Evolutionary conservation across 768 basidiomycete genomes (phyloP).

Genomic region (Amyloporia xantha): DNA sequence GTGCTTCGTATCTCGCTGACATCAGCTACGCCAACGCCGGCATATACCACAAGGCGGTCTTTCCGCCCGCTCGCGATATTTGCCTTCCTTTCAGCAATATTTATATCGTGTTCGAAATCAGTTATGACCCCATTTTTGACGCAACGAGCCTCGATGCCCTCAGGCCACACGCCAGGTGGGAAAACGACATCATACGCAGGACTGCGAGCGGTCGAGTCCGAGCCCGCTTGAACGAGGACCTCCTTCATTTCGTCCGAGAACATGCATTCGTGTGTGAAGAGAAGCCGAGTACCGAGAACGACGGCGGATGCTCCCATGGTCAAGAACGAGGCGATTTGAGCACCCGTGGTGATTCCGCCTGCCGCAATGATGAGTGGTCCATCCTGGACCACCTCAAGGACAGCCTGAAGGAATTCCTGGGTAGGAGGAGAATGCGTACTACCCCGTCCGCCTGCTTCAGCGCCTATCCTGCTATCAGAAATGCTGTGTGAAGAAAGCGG

Average conservation of each 20-base stretch:
- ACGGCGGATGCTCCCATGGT: slow-evolving; percentile 62
- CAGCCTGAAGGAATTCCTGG: slow-evolving; percentile 49
- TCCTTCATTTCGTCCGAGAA: slow-evolving; percentile 29
- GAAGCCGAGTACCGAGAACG: slow-evolving; percentile 70
- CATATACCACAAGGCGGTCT: neutral
- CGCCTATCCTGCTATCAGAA: slow-evolving; percentile 37
- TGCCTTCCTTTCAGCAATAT: neutral
- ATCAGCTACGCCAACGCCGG: neutral
- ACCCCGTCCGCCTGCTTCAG: slow-evolving; percentile 80
- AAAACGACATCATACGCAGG: slow-evolving; percentile 28
- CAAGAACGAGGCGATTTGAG: slow-evolving; percentile 59
- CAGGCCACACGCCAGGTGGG: slow-evolving; percentile 27
- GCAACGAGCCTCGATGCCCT: slow-evolving; percentile 39
- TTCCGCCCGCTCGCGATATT: neutral
- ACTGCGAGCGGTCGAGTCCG: slow-evolving; percentile 24
- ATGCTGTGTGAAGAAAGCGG: neutral
- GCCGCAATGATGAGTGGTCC: slow-evolving; percentile 61
- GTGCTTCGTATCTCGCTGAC: neutral
- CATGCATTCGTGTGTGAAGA: slow-evolving; percentile 56
- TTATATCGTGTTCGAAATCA: slow-evolving; percentile 45
- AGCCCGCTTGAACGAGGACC: slow-evolving; percentile 22
- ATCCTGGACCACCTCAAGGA: slow-evolving; percentile 37
- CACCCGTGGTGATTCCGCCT: slow-evolving; percentile 62
- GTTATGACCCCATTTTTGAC: slow-evolving; percentile 50
- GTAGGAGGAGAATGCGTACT: slow-evolving; percentile 49